A percentile compares a stretch with the other conserved stretches of the same genome.
Conservation (phyloP, 202 grass and related monocot species). For the Setaria italica region DNA sequence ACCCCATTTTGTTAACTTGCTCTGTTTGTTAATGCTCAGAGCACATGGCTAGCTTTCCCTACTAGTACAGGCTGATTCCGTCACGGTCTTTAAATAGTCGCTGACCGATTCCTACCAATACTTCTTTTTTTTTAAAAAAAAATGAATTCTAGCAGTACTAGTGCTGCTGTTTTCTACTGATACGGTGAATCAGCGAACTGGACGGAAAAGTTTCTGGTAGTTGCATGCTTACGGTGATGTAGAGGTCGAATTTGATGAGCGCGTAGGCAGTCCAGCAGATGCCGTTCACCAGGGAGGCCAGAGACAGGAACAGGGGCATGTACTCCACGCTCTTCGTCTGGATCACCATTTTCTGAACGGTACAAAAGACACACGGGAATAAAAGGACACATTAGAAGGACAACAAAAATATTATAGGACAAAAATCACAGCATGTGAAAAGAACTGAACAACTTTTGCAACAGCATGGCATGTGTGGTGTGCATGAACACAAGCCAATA, state of each 20-base stretch:
- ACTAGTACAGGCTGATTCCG: not conserved
- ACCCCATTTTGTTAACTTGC: no score
- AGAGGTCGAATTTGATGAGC: slow-evolving; percentile 85
- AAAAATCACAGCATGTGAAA: not conserved
- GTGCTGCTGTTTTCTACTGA: not conserved
- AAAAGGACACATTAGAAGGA: not conserved
- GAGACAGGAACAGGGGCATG: slow-evolving; percentile 87
- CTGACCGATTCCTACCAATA: no score
- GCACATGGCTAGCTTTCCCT: not conserved
- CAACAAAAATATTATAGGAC: not conserved
- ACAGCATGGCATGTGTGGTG: not conserved
- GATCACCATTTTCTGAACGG: slow-evolving; percentile 86
- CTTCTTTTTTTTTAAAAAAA: no score
- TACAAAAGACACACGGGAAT: not conserved
- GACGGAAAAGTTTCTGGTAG: not conserved
- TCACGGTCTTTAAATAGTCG: not conserved
- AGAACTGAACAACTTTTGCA: not conserved
- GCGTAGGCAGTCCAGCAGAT: slow-evolving; percentile 91
- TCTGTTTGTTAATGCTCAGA: no score
- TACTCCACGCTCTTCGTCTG: slow-evolving; percentile 94
- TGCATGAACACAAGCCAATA: not conserved
- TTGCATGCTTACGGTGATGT: slow-evolving; percentile 72
- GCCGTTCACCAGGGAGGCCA: slow-evolving; percentile 79
- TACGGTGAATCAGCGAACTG: not conserved
- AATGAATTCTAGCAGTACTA: no score